Evolutionary conservation across 805 yeast species (phyloP), one percentile per base, ranked within the genome.

Genomic region (Tetrapisispora taiwanensis): DNA sequence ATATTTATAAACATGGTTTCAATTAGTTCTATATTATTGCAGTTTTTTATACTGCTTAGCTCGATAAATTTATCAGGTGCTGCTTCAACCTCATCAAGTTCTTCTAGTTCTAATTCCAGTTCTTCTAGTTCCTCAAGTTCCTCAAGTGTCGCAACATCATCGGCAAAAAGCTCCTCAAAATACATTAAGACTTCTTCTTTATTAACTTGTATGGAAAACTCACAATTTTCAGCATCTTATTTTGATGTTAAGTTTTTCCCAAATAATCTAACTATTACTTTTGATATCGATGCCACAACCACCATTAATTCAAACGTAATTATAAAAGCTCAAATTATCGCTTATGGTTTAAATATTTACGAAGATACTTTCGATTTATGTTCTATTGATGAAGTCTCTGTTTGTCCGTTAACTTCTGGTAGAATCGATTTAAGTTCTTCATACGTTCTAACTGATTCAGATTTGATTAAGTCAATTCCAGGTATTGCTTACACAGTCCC

Each of bases 361-460:
- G 64, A 72, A 34, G 69, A 70, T 52, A 66, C 71, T 12, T 54
- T 90, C 40, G 66, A 79, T 41, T 73, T 87, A 38, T 92, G 98
- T 70, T 66, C 69, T 43, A 62, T 86, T 55, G 62, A 64, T 10
- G 71, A 83, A 26, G 61, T 66, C 36, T 68, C 73, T 47, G 59
- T 84, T 24, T 92, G 98, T 70, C 98, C 98, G 3, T 72, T 92
- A 47, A 60, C 80, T 24, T 76, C 95, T 2, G 97, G 97, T 33
- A 87, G 89, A 63, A 75, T 92, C 52, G 94, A 84, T 51, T 72
- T 90, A 35, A 55, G 63, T 31, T 72, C 83, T 14, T 63, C 68
- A 27, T 72, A 79, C 52, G 49, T 55, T 4, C 50, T 87, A 9
- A 14, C 26, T 13, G 59, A 70, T 10, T 10, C 46, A 1, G 62